Percentiles rank a stretch among this genome's conserved stretches.
Evolutionary conservation across 768 basidiomycete genomes (phyloP).

Genomic region (Boletales sp.): DNA sequence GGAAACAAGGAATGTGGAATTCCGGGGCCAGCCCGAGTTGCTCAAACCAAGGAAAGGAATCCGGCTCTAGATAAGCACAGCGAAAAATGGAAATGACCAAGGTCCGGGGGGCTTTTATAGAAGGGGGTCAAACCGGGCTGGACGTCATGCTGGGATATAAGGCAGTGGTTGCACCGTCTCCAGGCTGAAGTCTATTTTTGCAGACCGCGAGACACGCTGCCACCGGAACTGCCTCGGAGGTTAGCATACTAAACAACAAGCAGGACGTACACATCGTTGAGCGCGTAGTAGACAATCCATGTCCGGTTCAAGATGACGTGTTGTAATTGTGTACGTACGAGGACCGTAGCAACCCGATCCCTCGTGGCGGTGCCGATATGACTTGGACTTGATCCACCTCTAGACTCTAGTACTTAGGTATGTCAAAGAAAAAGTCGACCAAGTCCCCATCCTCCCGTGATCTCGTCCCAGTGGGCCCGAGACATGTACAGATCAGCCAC

Average conservation of each 20-base stretch:
- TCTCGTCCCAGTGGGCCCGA: conserved; percentile 54
- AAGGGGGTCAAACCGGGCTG: no score
- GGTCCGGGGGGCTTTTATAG: no score
- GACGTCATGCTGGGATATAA: no score
- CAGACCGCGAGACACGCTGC: no score
- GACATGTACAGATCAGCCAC: conserved; percentile 40
- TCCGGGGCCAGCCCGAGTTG: conserved; percentile 16
- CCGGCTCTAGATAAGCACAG: not conserved
- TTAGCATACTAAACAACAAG: not conserved
- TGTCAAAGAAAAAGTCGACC: conserved; percentile 33
- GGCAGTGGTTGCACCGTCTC: no score
- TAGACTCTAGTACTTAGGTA: not conserved
- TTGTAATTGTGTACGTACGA: no score
- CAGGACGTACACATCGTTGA: not conserved
- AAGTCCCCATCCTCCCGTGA: conserved; percentile 31
- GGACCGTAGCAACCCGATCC: no score
- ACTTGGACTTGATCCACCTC: not conserved
- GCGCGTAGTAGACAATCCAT: no score
- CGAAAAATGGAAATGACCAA: no score
- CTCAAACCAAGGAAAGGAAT: not conserved
- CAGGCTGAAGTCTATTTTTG: no score
- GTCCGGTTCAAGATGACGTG: no score
- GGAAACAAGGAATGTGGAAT: conserved; percentile 11
- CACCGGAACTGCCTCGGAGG: no score
- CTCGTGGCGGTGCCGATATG: conserved; percentile 1